phyloP scores from a whole-genome alignment of 768 basidiomycete genomes.

The Pholiota molesta region DNA sequence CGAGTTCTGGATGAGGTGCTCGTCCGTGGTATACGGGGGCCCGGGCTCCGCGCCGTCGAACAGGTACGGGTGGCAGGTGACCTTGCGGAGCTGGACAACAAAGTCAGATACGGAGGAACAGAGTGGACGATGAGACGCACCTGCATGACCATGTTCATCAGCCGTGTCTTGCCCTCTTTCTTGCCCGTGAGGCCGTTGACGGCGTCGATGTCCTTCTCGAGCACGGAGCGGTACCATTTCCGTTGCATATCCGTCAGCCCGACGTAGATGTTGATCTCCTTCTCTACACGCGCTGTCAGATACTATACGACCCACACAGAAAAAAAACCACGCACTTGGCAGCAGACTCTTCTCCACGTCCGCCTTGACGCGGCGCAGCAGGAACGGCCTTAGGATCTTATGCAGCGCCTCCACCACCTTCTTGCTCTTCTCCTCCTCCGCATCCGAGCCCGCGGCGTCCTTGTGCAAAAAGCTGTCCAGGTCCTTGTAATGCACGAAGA shows the following conservation, averaged over 20 bases:
- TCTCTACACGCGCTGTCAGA: slow-evolving; percentile 53
- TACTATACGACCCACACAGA: neutral
- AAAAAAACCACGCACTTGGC: slow-evolving; percentile 58
- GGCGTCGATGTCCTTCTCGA: slow-evolving; percentile 98
- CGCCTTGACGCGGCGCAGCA: slow-evolving; percentile 90
- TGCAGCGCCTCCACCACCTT: slow-evolving; percentile 96
- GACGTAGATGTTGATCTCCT: slow-evolving; percentile 98
- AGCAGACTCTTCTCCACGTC: slow-evolving; percentile 96
- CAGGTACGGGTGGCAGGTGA: slow-evolving; percentile 89
- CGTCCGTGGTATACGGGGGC: slow-evolving; percentile 97
- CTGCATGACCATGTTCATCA: slow-evolving; percentile 99
- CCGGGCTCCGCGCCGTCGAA: slow-evolving; percentile 99
- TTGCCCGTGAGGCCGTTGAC: slow-evolving; percentile 96
- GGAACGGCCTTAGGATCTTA: slow-evolving; percentile 94
- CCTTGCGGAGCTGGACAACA: slow-evolving; percentile 67
- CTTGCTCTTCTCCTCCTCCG: slow-evolving; percentile 83
- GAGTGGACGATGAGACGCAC: slow-evolving; percentile 34
- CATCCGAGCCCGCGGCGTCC: slow-evolving; percentile 67
- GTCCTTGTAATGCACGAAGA: slow-evolving; percentile 90
- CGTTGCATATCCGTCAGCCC: slow-evolving; percentile 97
- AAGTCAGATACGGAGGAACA: neutral
- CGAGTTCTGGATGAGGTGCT: slow-evolving; percentile 91
- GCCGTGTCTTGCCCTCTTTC: slow-evolving; percentile 96
- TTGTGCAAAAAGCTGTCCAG: slow-evolving; percentile 94
- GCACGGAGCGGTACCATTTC: slow-evolving; percentile 94